These are phyloP conservation scores for Lipomyces lipofer DNA, from an alignment of 805 yeast species.

Conservation along the genomic window DNA sequence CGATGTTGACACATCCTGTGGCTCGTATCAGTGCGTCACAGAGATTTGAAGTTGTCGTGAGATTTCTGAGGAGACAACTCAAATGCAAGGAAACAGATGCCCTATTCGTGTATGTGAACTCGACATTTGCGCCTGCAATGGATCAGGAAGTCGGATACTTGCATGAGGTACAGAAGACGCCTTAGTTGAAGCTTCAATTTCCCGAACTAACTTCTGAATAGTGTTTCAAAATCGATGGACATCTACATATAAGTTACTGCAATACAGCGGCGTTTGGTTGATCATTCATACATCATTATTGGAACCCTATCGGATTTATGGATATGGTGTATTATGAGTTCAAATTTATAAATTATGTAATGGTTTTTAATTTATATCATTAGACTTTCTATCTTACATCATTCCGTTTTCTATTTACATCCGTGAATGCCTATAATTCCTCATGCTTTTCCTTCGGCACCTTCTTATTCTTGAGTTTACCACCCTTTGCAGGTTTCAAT, in stretches of 20 bases:
- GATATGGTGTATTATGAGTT: neutral
- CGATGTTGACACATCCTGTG: conserved; percentile 48
- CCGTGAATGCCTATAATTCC: conserved; percentile 1
- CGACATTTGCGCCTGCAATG: conserved; percentile 45
- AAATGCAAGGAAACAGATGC: conserved; percentile 35
- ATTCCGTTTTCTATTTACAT: neutral
- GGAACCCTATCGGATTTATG: no score
- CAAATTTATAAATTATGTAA: no score
- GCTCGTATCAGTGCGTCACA: conserved; percentile 49
- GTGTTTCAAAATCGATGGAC: conserved; percentile 35
- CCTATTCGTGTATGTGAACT: conserved; percentile 44
- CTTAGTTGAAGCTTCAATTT: neutral
- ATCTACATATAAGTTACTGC: conserved; percentile 40
- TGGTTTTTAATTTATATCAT: no score
- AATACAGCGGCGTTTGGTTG: conserved; percentile 42
- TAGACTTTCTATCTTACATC: neutral
- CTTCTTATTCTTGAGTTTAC: conserved; percentile 36
- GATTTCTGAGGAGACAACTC: conserved; percentile 47
- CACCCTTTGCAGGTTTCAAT: neutral
- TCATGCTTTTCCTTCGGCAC: conserved; percentile 28
- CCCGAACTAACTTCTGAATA: neutral
- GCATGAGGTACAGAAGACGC: conserved; percentile 29
- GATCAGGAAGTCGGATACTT: conserved; percentile 42
- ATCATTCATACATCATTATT: no score
- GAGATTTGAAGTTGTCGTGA: conserved; percentile 48